phyloP scores from a whole-genome alignment of 2,329 filamentous ascomycete species.

The Aspergillus melleus region DNA sequence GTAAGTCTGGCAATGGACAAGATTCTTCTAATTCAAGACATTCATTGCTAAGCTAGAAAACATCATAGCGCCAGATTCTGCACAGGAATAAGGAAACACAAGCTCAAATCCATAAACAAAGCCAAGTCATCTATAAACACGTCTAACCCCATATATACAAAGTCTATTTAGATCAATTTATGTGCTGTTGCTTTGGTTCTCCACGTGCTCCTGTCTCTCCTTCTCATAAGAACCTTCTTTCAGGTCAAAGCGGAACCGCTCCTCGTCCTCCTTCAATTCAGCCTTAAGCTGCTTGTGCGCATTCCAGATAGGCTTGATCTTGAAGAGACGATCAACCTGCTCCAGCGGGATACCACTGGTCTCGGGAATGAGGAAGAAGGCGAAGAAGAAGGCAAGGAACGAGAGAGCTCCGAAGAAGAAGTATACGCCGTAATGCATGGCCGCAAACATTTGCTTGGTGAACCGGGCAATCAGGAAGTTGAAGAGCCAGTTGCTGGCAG shows the following conservation, averaged over 20 bases:
- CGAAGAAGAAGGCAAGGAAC: constrained; percentile 58
- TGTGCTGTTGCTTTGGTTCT: constrained; percentile 45
- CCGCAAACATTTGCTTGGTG: constrained; percentile 43
- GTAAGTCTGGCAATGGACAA: no score
- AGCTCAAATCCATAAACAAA: neutral
- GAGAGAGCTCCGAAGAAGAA: constrained; percentile 68
- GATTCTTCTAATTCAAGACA: no score
- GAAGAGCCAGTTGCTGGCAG: constrained; percentile 38
- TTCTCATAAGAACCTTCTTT: constrained; percentile 26
- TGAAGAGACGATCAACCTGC: constrained; percentile 64
- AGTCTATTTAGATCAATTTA: neutral
- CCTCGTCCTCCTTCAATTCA: constrained; percentile 37
- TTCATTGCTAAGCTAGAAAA: neutral
- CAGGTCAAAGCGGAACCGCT: constrained; percentile 33
- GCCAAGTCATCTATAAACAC: neutral
- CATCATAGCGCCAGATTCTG: neutral
- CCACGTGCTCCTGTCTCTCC: constrained; percentile 22
- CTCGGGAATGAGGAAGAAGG: constrained; percentile 65
- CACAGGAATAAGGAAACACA: neutral
- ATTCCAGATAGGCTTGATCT: constrained; percentile 36
- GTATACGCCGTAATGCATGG: constrained; percentile 62
- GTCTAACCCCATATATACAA: neutral
- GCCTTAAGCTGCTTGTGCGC: constrained; percentile 32
- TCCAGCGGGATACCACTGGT: constrained; percentile 67
- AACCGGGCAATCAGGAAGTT: constrained; percentile 38